A percentile compares a stretch with the other conserved stretches of the same genome.
These are phyloP conservation scores for Calonectria ilicicola DNA, from an alignment of 2,329 filamentous ascomycete genomes.

Conservation along the genomic window DNA sequence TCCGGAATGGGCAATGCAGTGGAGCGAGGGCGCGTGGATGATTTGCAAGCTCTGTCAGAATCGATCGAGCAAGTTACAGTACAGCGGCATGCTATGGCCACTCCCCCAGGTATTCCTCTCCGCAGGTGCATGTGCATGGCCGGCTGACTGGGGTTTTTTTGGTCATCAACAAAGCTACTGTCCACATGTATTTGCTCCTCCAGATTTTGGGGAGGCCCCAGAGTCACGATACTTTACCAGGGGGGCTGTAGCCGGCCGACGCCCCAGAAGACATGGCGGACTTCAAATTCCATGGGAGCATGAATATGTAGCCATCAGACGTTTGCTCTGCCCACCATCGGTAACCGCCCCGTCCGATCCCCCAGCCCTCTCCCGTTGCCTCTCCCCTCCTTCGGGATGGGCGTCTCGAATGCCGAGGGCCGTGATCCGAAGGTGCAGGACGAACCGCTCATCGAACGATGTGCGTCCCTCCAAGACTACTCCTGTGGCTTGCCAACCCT, in stretches of 20 bases:
- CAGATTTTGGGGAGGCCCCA: conserved; percentile 2
- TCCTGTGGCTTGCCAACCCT: neutral
- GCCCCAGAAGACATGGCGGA: conserved; percentile 11
- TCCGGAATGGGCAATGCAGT: neutral
- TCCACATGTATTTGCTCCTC: neutral
- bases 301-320: conserved; percentile 33
- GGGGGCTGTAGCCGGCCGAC: neutral
- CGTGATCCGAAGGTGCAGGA: conserved; percentile 36
- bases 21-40: neutral
- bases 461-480: conserved; percentile 4
- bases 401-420: conserved; percentile 35
- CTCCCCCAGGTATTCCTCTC: conserved; percentile 15
- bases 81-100: conserved; percentile 10
- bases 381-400: neutral
- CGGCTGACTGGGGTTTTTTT: neutral
- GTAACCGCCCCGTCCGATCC: conserved; percentile 16
- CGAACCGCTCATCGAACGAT: conserved; percentile 38
- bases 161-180: conserved; percentile 4
- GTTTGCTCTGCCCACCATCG: conserved; percentile 28
- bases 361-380: neutral
- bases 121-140: neutral
- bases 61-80: neutral
- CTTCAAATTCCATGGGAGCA: conserved; percentile 17
- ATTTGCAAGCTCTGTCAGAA: conserved; percentile 5
- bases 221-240: neutral